These are phyloP conservation scores for Drosera capensis DNA, from an alignment of 148 eudicot genomes.

Conservation along the genomic window DNA sequence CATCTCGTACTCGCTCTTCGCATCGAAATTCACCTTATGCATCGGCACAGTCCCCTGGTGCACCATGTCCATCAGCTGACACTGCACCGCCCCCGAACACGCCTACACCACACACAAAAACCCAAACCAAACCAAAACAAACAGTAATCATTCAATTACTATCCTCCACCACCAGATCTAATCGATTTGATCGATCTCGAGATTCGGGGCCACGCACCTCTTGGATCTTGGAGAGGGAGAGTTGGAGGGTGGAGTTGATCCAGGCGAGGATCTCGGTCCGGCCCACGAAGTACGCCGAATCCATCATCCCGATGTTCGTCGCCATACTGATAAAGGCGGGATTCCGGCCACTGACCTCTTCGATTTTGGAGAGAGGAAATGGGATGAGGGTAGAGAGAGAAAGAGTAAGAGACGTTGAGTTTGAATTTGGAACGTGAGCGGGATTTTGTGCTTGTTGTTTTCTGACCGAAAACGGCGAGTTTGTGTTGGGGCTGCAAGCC, in stretches of 20 bases:
- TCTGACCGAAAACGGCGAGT: too few relatives aligned
- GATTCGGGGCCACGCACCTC: conserved; percentile 27
- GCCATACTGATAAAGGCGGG: too few relatives aligned
- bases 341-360: too few relatives aligned
- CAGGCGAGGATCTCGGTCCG: conserved; percentile 78
- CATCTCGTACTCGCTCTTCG: conserved; percentile 86
- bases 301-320: conserved; percentile 81
- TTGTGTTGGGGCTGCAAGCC: too few relatives aligned
- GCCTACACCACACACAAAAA: conserved; percentile 27
- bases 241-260: conserved; percentile 83
- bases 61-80: conserved; percentile 79
- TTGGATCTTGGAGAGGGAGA: conserved; percentile 83
- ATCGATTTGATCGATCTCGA: neutral
- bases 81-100: conserved; percentile 90
- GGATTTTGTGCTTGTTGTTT: too few relatives aligned
- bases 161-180: neutral
- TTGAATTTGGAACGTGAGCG: too few relatives aligned
- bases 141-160: neutral
- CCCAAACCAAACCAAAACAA: neutral
- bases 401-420: too few relatives aligned
- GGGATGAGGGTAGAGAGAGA: too few relatives aligned
- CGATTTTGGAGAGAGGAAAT: too few relatives aligned
- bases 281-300: conserved; percentile 79
- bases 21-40: conserved; percentile 91
- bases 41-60: conserved; percentile 89